Percentiles rank a stretch among this genome's conserved stretches.
Conservation (phyloP, 2,329 filamentous ascomycete genomes). For the Pseudogymnoascus sp. region DNA sequence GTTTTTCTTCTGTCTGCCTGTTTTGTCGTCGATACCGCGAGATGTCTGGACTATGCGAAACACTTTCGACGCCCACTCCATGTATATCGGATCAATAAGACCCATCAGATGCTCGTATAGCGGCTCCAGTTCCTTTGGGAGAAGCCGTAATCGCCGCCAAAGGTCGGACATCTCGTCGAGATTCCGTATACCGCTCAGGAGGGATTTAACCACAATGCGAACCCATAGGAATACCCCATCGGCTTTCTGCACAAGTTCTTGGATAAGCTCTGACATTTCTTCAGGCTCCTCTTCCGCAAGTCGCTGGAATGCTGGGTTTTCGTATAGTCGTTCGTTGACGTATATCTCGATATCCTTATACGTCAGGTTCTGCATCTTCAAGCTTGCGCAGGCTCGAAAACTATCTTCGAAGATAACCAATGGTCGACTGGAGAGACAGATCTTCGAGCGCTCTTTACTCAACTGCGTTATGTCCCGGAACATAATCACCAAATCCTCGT, state of each 20-base stretch:
- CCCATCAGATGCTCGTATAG: too few relatives aligned
- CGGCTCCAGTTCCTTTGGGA: slow-evolving; percentile 15
- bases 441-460: slow-evolving; percentile 15
- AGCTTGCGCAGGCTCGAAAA: slow-evolving; percentile 14
- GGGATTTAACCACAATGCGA: slow-evolving; percentile 16
- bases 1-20: too few relatives aligned
- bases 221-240: slow-evolving; percentile 24
- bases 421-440: slow-evolving; percentile 24
- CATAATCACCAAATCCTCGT: slow-evolving; percentile 13
- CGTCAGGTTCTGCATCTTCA: slow-evolving; percentile 23
- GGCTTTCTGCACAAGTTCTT: slow-evolving; percentile 15
- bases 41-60: too few relatives aligned
- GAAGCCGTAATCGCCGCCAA: not conserved
- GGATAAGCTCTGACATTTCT: not conserved
- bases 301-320: slow-evolving; percentile 12
- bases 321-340: slow-evolving; percentile 17
- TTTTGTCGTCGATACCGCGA: too few relatives aligned
- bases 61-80: too few relatives aligned
- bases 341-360: slow-evolving; percentile 20
- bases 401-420: slow-evolving; percentile 21
- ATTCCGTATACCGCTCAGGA: slow-evolving; percentile 15
- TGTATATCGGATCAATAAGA: too few relatives aligned
- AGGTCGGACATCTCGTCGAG: slow-evolving; percentile 15
- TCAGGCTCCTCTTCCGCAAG: slow-evolving; percentile 5
- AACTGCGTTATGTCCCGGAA: slow-evolving; percentile 7